Evolutionary conservation across 2,329 filamentous ascomycete species (phyloP), one percentile per base, ranked within the genome.

Genomic region (Ustulina deusta): DNA sequence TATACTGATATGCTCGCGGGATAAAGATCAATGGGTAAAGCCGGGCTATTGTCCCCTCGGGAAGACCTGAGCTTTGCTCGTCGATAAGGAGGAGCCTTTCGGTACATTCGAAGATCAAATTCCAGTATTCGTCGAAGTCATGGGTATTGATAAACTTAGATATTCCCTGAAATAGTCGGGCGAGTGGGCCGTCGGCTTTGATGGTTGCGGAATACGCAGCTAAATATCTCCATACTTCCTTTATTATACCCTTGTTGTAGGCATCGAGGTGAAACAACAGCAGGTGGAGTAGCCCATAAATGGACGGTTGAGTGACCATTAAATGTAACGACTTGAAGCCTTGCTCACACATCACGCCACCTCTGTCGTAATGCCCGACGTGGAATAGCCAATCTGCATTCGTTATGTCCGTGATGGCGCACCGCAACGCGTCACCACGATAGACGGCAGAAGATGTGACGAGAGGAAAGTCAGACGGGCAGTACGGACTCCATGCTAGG

Each of bases 341-440:
- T 49, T 74, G 62, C 55, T 76, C 74, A 61, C 73, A 74, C 74
- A 76, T 76, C 2, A 67, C 70, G 29, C 75, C 75, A 9, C 73
- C 75, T 61, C 69, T 68, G 44, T 74, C 71, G 55, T 64, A 73
- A 32, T 74, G 71, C 17, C 75, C 75, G 3, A 76, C 70, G 32
- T 72, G 69, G 51, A 76, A 76, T 10, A 76, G 48, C 75, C 75
- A 76, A 61, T 76, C 75, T 22, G 73, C 75, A 56, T 76, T 76
- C 15, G 74, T 76, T 25, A 76, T 74, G 32, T 76, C 75, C 11
- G 75, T 76, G 38, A 76, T 76, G 15, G 75, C 73, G 34, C 74
- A 76, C n/a, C 75, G 74, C 13, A 76, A 36, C 29, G 71, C 68
- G 66, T 75, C 74, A 20, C 70, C 74, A 20, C 75, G 75, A 66